Evolutionary conservation across 1,284 basidiomycete genomes (phyloP).

Genomic region (Xerocomus tenax): DNA sequence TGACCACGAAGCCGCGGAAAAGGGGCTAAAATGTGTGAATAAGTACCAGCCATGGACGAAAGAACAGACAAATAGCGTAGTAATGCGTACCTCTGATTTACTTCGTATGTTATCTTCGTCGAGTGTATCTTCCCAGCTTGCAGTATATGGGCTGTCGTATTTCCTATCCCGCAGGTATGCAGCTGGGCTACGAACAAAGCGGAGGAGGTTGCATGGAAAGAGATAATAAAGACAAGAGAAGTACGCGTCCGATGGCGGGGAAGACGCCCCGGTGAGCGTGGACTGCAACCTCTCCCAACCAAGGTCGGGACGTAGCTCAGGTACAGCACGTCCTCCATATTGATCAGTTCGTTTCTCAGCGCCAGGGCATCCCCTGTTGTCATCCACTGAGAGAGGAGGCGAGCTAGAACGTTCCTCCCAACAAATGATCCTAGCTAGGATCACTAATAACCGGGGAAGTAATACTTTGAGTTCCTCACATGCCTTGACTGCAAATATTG

Average conservation of each 20-base stretch:
- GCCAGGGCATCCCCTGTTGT: constrained; percentile 29
- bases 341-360: constrained; percentile 31
- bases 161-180: constrained; percentile 48
- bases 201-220: constrained; percentile 75
- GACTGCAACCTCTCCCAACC: constrained; percentile 58
- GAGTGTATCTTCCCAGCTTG: constrained; percentile 59
- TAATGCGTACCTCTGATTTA: constrained; percentile 48
- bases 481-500: constrained; percentile 59
- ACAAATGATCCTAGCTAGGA: constrained; percentile 60
- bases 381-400: constrained; percentile 28
- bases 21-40: constrained; percentile 41
- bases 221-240: constrained; percentile 82
- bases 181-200: constrained; percentile 62
- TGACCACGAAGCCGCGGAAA: constrained; percentile 64
- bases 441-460: constrained; percentile 54
- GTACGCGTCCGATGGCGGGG: constrained; percentile 52
- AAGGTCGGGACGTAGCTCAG: constrained; percentile 45
- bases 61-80: background rate
- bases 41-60: background rate
- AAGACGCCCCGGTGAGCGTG: constrained; percentile 44
- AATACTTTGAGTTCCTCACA: constrained; percentile 45
- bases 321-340: constrained; percentile 20
- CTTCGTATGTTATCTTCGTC: constrained; percentile 64
- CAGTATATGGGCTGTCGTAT: constrained; percentile 48
- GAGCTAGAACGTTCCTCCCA: constrained; percentile 51